Base-by-base conservation (phyloP, 352 stramenopile genomes). In the Globisporangium camurandrum region DNA sequence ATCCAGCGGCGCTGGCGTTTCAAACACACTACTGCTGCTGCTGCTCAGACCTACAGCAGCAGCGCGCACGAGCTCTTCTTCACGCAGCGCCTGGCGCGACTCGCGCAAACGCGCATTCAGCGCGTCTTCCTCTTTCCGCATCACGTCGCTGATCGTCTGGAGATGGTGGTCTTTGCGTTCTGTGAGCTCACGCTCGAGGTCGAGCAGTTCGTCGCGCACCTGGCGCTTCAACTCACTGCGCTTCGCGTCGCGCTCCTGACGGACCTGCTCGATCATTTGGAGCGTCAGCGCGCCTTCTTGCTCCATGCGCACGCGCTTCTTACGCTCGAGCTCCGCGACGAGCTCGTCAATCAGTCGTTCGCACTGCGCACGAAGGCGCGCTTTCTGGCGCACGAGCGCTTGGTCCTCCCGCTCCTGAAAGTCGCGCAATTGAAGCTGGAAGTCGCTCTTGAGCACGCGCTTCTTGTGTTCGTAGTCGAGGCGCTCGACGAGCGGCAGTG, bases 401-500 rank as follows among this genome's bases (percentile, higher is more conserved):
- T 79, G 62, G 33, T 91, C 80, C 50, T 91, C 80, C 31, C 80
- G 56, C 44, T 88, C 76, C 20, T 83, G 64, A 20, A 88, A 91
- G 24, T 80, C 70, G 8, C 75, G 68, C 17, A 91, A 57, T 43
- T 91, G 79, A 16, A 46, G 66, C 45, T 68, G 48, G 42, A 81
- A 87, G 36, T 91, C 76, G n/a, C 54, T 62, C 45, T 67, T 67
- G 4, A 91, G 44, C 16, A 66, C 64, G 1, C 75, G 74, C 46
- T 88, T 91, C 47, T 83, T 79, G 60, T 86, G 79, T 49, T 91
- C 79, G 47, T 88, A 91, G 5, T 85, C 73, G 4, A 83, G 49
- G 41, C 73, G 62, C 36, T 85, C 73, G 5, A 71, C 51, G 8
- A 77, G 50, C 8, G 64, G 44, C n/a, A 85, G 51, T 2, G 68